A percentile compares a stretch with the other conserved stretches of the same genome.
These are phyloP conservation scores for Podila epicladia DNA, from an alignment of 192 early-diverging fungal species.

Conservation along the genomic window DNA sequence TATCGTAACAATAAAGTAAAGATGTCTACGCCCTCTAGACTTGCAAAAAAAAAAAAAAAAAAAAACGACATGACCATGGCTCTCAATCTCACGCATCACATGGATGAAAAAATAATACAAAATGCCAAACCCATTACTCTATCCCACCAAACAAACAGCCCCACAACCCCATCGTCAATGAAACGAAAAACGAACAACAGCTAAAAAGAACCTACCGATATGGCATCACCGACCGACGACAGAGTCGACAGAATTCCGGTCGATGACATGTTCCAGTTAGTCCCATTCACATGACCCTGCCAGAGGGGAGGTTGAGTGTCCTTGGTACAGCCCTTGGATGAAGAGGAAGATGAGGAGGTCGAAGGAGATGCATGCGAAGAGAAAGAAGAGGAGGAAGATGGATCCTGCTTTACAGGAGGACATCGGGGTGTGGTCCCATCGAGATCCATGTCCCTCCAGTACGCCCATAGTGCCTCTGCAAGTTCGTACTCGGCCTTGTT, in stretches of 20 bases:
- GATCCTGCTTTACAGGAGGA: neutral
- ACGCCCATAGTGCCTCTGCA: neutral
- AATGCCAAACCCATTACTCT: too few relatives aligned
- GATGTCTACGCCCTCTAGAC: too few relatives aligned
- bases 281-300: conserved; percentile 2
- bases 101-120: too few relatives aligned
- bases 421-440: neutral
- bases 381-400: neutral
- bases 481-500: neutral
- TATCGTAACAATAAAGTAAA: too few relatives aligned
- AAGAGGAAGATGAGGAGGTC: neutral
- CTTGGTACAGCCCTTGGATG: neutral
- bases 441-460: neutral
- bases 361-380: neutral
- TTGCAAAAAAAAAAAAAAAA: too few relatives aligned
- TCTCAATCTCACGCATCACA: too few relatives aligned
- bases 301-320: neutral
- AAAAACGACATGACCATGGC: too few relatives aligned
- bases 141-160: too few relatives aligned
- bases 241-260: neutral
- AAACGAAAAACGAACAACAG: neutral
- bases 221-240: neutral
- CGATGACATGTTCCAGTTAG: conserved; percentile 4
- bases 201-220: neutral
- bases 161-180: neutral